Evolutionary conservation across 257 asterid species (phyloP).

Genomic region (Fraxinus quadrangulata): DNA sequence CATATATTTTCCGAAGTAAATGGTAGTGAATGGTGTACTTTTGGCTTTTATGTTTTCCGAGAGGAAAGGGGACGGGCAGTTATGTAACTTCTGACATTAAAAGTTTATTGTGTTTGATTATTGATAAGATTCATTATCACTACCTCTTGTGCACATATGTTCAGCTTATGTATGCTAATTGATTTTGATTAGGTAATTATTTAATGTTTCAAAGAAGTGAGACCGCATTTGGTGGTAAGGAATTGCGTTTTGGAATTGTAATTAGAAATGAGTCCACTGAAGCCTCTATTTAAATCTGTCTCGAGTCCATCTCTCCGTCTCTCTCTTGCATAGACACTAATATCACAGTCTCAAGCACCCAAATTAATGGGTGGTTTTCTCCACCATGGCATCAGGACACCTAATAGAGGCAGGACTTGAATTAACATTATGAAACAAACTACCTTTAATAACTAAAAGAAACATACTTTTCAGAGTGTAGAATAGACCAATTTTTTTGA

Average conservation of each 20-base stretch:
- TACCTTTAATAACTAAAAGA: not conserved
- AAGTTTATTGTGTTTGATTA: not conserved
- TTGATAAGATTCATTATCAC: not conserved
- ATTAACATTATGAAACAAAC: not conserved
- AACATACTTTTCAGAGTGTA: not conserved
- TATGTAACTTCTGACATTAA: constrained; percentile 15
- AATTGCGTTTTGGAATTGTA: not conserved
- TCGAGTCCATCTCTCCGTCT: not conserved
- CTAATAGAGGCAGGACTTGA: not conserved
- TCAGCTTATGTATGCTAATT: not conserved
- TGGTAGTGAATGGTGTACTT: constrained; percentile 9
- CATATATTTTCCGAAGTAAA: constrained; percentile 1
- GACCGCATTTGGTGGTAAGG: not conserved
- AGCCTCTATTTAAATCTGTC: not conserved
- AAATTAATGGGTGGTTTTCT: not conserved
- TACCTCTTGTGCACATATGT: not conserved
- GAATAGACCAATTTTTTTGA: not conserved
- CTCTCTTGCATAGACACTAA: not conserved
- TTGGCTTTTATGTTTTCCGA: constrained; percentile 18
- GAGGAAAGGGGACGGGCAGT: constrained; percentile 13
- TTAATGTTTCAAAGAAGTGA: not conserved
- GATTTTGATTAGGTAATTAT: not conserved
- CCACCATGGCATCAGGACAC: not conserved
- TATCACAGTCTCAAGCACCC: not conserved
- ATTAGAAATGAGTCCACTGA: not conserved